Evolutionary conservation across 208 protist species (phyloP).

Genomic region (Tritrichomonas musculus): DNA sequence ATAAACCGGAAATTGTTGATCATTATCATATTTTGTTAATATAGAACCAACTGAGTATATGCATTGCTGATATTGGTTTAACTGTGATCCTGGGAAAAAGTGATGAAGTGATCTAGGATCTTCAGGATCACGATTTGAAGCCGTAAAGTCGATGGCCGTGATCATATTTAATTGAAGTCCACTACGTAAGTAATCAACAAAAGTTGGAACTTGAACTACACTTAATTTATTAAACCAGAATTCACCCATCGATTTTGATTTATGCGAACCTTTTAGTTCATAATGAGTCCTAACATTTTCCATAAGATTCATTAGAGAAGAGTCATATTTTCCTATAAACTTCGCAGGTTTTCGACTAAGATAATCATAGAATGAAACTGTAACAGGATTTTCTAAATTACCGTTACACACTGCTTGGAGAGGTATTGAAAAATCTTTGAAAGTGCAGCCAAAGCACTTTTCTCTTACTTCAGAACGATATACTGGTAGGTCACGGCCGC

Average conservation of each 20-base stretch:
- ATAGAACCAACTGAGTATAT: slow-evolving; percentile 34
- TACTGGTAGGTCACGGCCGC: background rate
- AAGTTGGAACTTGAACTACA: slow-evolving; percentile 26
- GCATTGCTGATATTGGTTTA: slow-evolving; percentile 22
- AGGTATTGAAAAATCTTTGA: background rate
- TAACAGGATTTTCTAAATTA: background rate
- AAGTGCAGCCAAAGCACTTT: background rate
- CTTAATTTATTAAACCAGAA: background rate
- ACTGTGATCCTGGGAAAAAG: background rate
- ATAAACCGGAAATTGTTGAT: slow-evolving; percentile 41
- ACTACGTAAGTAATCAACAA: slow-evolving; percentile 42
- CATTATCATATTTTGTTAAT: slow-evolving; percentile 41
- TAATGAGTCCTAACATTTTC: background rate
- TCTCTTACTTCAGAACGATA: background rate
- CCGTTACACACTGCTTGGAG: background rate
- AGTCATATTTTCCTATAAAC: background rate
- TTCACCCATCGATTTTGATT: background rate
- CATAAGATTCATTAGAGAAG: background rate
- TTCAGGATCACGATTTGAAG: slow-evolving; percentile 35
- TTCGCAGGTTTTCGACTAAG: background rate
- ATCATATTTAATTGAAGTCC: slow-evolving; percentile 45
- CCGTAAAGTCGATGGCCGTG: slow-evolving; percentile 48
- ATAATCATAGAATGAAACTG: background rate
- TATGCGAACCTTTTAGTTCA: background rate
- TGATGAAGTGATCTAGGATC: background rate